These are phyloP conservation scores for Porphyra umbilicalis DNA, from an alignment of 31 red algal genomes.

Conservation along the genomic window DNA sequence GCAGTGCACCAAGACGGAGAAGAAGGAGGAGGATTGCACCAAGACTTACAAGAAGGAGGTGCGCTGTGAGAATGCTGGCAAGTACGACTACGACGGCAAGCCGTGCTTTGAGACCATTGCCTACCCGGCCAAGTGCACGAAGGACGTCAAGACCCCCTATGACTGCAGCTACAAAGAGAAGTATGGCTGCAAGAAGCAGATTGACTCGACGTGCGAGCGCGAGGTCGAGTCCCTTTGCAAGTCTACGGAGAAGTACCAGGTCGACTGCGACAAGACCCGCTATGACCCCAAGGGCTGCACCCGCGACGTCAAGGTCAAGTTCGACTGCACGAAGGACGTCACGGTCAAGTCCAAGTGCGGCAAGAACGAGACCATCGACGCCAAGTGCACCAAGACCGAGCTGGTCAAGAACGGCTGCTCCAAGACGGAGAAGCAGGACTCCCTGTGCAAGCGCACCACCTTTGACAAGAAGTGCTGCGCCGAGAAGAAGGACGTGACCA, in stretches of 20 bases:
- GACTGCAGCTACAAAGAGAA: background rate
- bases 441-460: background rate
- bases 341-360: background rate
- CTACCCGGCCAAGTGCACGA: background rate
- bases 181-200: background rate
- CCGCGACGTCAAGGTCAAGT: background rate
- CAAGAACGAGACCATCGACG: background rate
- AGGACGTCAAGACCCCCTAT: background rate
- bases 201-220: background rate
- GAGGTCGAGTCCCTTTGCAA: background rate
- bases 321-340: background rate
- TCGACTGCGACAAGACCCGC: background rate
- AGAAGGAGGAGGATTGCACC: background rate
- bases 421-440: background rate
- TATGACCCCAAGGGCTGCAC: background rate
- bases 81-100: background rate
- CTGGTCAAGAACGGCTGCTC: background rate
- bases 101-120: background rate
- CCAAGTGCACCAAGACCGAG: background rate
- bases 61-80: background rate
- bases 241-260: background rate
- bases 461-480: background rate
- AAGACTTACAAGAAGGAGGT: background rate
- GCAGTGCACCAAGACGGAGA: background rate
- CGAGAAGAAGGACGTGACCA: background rate